These are phyloP conservation scores for Plasmodium cynomolgi DNA, from an alignment of 169 alveolate species.

Conservation along the genomic window DNA sequence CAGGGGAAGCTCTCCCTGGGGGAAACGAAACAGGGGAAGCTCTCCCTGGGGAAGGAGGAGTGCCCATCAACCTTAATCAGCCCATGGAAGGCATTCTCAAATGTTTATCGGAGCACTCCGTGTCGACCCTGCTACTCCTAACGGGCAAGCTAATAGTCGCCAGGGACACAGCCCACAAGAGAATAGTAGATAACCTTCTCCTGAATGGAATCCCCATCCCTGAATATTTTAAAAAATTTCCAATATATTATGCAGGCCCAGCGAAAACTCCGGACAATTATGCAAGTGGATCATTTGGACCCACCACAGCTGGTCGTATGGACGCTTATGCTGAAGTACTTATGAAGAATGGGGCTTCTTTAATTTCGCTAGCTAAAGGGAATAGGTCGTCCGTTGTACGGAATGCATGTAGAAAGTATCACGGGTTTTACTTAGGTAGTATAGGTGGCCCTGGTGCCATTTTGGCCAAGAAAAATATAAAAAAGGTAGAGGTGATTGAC, in stretches of 20 bases:
- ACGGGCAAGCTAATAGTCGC: slow-evolving; percentile 89
- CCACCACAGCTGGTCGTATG: slow-evolving; percentile 94
- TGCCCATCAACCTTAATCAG: slow-evolving; percentile 82
- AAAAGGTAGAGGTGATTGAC: slow-evolving; percentile 84
- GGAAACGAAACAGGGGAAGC: not conserved
- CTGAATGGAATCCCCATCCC: slow-evolving; percentile 84
- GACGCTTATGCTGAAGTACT: slow-evolving; percentile 87
- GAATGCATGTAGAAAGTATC: slow-evolving; percentile 87
- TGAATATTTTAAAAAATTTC: slow-evolving; percentile 86
- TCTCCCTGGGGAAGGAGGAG: slow-evolving; percentile 34
- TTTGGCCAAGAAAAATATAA: slow-evolving; percentile 87
- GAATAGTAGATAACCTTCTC: slow-evolving; percentile 81
- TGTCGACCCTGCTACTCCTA: slow-evolving; percentile 85
- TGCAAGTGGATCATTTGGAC: slow-evolving; percentile 92
- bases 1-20: not conserved
- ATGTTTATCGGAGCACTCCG: slow-evolving; percentile 82
- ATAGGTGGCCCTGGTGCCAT: slow-evolving; percentile 93
- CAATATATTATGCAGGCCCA: slow-evolving; percentile 92
- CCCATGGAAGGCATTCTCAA: slow-evolving; percentile 85
- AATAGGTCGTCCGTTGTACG: slow-evolving; percentile 86
- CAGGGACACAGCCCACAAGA: slow-evolving; percentile 92
- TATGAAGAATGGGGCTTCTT: slow-evolving; percentile 86
- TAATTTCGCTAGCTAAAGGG: slow-evolving; percentile 90
- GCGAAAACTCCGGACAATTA: slow-evolving; percentile 90
- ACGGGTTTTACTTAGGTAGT: slow-evolving; percentile 90